Base-by-base conservation (phyloP, 1,284 basidiomycete genomes). In the Vanrija sp. region DNA sequence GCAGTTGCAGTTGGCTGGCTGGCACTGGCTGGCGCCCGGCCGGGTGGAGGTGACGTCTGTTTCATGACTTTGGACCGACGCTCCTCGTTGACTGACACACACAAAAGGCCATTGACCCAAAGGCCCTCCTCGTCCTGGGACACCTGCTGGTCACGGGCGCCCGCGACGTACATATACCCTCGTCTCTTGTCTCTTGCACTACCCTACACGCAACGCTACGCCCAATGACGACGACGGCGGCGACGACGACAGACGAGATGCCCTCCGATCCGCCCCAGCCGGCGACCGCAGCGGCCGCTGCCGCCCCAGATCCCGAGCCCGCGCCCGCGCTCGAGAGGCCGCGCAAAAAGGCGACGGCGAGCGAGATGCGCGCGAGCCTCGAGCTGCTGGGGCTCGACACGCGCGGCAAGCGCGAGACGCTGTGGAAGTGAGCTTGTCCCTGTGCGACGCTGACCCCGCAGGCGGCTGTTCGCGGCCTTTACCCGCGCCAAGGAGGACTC, bases 351-450 rank as follows among this genome's bases (percentile, higher is more conserved):
- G 50, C 66, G 8, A 72, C 71, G 1, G 60, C 71, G 7, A 64
- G 63, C 16, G 62, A 72, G 47, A 47, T 75, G 36, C 54, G 62
- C 18, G 54, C 55, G 16, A 62, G 61, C 5, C 59, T 76, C 12
- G 57, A 51, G 2, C 49, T 52, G 12, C 50, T 72, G 18, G 69
- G 71, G 0, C 56, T 76, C 23, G 65, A 72, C 42, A 63, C 65
- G 3, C 61, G 64, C 19, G 75, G 75, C 3, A 76, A 74, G 65
- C 72, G 69, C 49, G 73, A 75, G 56, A 73, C 73, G 15, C 51
- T 77, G 25, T 69, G 59, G 48, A 67, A 66, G 74, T 73, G 49
- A 54, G 72, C 66, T 18, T 45, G 14, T 24, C 20, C 19, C 31
- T 20, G 48, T 18, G 41, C 35, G n/a, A n/a, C n/a, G 37, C 47